Conservation (phyloP, 2,329 filamentous ascomycete genomes). For the Sclerotinia trifoliorum region DNA sequence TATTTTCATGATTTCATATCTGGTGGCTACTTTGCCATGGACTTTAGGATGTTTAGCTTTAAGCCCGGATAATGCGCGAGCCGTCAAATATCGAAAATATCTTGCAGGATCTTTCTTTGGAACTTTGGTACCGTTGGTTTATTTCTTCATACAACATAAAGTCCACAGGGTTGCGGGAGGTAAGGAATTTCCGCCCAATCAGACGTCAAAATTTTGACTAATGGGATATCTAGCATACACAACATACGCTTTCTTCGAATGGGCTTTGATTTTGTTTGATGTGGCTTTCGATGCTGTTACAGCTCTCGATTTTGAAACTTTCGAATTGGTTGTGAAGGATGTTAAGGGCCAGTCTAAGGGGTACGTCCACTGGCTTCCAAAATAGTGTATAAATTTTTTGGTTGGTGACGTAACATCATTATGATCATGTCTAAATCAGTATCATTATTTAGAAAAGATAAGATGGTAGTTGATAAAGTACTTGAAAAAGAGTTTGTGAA, state of each 20-base stretch:
- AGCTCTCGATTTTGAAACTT: slow-evolving; percentile 81
- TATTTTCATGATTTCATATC: slow-evolving; percentile 98
- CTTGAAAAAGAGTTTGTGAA: slow-evolving; percentile 72
- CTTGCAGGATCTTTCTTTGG: slow-evolving; percentile 84
- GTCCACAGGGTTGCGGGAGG: slow-evolving; percentile 91
- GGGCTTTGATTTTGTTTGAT: slow-evolving; percentile 91
- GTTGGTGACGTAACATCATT: slow-evolving; percentile 30
- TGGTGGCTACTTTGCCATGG: slow-evolving; percentile 93
- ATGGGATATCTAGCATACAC: slow-evolving; percentile 71
- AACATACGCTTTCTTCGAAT: slow-evolving; percentile 96
- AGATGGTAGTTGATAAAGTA: slow-evolving; percentile 49
- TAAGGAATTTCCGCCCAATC: slow-evolving; percentile 47
- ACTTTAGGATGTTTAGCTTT: slow-evolving; percentile 85
- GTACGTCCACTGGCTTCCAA: slow-evolving; percentile 97
- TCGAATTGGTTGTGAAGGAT: slow-evolving; percentile 87
- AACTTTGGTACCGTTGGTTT: slow-evolving; percentile 83
- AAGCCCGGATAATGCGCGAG: slow-evolving; percentile 78
- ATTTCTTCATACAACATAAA: slow-evolving; percentile 99
- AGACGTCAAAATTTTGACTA: not conserved
- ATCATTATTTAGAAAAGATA: slow-evolving; percentile 42
- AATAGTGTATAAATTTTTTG: slow-evolving; percentile 61
- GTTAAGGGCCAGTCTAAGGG: slow-evolving; percentile 89
- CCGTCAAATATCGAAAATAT: slow-evolving; percentile 86
- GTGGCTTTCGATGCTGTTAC: slow-evolving; percentile 96
- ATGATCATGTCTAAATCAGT: slow-evolving; percentile 38